Base-by-base conservation (phyloP, 768 basidiomycete species). In the Clathrus columnatus region DNA sequence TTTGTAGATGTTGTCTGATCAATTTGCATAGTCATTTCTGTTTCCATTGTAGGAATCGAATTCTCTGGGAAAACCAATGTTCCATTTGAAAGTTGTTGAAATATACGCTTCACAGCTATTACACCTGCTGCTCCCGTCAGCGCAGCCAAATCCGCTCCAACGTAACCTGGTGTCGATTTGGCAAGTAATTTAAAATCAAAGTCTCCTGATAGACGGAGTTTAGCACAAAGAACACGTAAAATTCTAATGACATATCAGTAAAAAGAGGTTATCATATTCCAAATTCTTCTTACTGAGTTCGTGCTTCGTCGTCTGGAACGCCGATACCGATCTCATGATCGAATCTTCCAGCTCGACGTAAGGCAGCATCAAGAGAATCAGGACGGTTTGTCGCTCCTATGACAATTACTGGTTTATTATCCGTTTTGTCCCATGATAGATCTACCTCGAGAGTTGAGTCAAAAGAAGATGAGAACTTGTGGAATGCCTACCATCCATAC, bases 271-370 rank as follows among this genome's bases (percentile, higher is more conserved):
- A 49, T 44, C 8, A 17, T 23, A 58, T 23, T 17, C 1, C 46
- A 14, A 49, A 23, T 5, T 0, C 8, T 21, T 73, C 85, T 61
- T 55, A 97, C 95, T 93, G 87, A 59, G 87, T 85, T 55, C 96
- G 76, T 0, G 86, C 93, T 53, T 83, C 83, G 58, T 96, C 87
- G 62, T 94, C 91, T 1, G 96, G 96, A 3, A 99, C 95, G 11
- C 89, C 89, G 89, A 98, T 93, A 50, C 89, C 87, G 49, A 99
- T 97, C 70, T 99, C 96, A 61, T 94, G 91, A 65, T 98, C 96
- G 58, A 99, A 99, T 29, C 96, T 73, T 5, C 96, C 96, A 5
- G 94, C 95, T 54, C 94, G 77, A 28, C 95, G 81, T 17, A 99
- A 75, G 0, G 96, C 96, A 0, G 93, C 82, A 67, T 99, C 96